Evolutionary conservation across 169 alveolate species (phyloP).

Genomic region (Condylostoma magnum): DNA sequence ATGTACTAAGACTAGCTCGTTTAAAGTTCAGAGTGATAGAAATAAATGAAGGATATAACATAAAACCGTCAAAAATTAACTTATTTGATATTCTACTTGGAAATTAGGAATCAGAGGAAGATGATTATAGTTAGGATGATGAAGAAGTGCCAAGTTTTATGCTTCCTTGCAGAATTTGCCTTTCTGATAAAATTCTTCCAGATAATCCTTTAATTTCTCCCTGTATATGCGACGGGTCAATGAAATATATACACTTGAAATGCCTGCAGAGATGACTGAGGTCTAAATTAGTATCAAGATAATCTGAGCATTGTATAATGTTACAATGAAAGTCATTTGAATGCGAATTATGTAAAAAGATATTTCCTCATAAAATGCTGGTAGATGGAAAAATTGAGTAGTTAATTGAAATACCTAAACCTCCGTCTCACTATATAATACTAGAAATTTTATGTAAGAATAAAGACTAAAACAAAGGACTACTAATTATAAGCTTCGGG

Average conservation of each 20-base stretch:
- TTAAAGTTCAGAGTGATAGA: slow-evolving; percentile 25
- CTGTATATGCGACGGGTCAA: slow-evolving; percentile 96
- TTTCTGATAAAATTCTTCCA: slow-evolving; percentile 62
- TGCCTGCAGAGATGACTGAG: slow-evolving; percentile 93
- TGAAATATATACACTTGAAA: slow-evolving; percentile 91
- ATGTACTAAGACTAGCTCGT: slow-evolving; percentile 14
- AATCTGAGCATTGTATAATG: slow-evolving; percentile 38
- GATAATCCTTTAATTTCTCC: slow-evolving; percentile 94
- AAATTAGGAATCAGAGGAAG: neutral
- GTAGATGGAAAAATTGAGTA: slow-evolving; percentile 66
- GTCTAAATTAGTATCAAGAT: neutral
- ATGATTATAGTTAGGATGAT: slow-evolving; percentile 8
- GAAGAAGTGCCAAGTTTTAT: neutral
- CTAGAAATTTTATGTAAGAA: slow-evolving; percentile 59
- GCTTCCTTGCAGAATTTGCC: slow-evolving; percentile 86
- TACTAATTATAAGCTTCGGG: slow-evolving; percentile 71
- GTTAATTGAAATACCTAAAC: slow-evolving; percentile 83
- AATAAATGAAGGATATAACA: neutral
- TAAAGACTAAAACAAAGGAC: slow-evolving; percentile 59
- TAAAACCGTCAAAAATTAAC: neutral
- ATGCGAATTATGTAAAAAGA: slow-evolving; percentile 94
- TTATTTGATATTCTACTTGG: neutral
- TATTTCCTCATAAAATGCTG: slow-evolving; percentile 75
- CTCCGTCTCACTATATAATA: slow-evolving; percentile 77
- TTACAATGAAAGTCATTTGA: slow-evolving; percentile 83